Percentiles rank a stretch among this genome's conserved stretches.
These are phyloP conservation scores for Acanthamoeba healyi DNA, from an alignment of 208 protist genomes.

Conservation along the genomic window DNA sequence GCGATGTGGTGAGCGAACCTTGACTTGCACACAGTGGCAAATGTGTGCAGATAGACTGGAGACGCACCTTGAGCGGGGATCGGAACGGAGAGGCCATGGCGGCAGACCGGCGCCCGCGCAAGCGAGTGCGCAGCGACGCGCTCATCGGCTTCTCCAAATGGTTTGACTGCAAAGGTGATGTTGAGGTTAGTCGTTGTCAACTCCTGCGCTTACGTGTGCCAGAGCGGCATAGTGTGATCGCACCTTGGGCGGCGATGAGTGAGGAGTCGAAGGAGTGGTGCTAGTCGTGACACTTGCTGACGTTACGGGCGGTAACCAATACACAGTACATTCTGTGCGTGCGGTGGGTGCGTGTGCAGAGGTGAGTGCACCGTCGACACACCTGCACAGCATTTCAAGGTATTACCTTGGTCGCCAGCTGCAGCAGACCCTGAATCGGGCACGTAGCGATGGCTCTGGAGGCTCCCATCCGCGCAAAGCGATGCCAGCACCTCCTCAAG, in stretches of 20 bases:
- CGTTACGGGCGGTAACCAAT: background rate
- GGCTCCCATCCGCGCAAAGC: background rate
- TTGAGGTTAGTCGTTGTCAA: background rate
- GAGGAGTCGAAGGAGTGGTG: background rate
- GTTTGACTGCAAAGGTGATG: background rate
- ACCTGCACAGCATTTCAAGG: too few species aligned
- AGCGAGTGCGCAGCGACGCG: background rate
- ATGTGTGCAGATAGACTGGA: too few species aligned
- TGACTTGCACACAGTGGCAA: too few species aligned
- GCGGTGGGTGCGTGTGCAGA: too few species aligned
- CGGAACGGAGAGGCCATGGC: background rate
- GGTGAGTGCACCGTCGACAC: too few species aligned
- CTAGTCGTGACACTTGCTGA: background rate
- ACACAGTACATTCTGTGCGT: background rate
- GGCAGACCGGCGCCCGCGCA: constrained; percentile 1
- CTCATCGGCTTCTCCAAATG: constrained; percentile 17
- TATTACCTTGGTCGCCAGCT: background rate
- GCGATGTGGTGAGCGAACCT: too few species aligned
- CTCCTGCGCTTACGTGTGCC: too few species aligned
- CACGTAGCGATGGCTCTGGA: background rate
- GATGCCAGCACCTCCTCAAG: background rate
- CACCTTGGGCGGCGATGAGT: background rate
- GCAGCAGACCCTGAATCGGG: too few species aligned
- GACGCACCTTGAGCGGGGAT: constrained; percentile 1
- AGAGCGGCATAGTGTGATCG: too few species aligned